Base-by-base conservation (phyloP, 2,329 filamentous ascomycete species). In the Colletotrichum spaethianum region DNA sequence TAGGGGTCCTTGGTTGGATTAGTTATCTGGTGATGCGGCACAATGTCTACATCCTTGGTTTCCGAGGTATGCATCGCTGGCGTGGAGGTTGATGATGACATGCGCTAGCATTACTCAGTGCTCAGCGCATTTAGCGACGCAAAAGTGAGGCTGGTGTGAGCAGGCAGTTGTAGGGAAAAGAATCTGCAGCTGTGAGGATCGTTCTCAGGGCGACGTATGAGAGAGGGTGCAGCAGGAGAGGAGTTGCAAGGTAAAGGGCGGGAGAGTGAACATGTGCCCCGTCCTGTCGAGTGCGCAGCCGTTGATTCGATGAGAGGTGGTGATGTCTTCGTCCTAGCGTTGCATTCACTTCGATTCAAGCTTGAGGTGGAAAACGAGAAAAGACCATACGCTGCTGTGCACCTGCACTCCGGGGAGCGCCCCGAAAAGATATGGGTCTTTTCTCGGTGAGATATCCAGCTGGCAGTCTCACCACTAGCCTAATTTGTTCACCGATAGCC, bases 61-160 rank as follows among this genome's bases (percentile, higher is more conserved):
- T 38, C 57, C 20, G 59, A 59, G 36, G 57, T n/a, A 46, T 68
- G 50, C 64, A 72, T 72, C n/a, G 18, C 56, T 52, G 48, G 11
- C 42, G 44, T 26, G 26, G 18, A 28, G 26, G 38, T 52, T 33
- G 23, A 42, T 33, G 59, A 2, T 23, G 9, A 28, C 16, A 38
- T 40, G 23, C 69, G 52, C 64, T 69, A 72, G 65, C 64, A 72
- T 63, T 72, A 69, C 64, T 63, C 38, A 23, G 26, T 46, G n/a
- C 18, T 23, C 26, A 16, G 57, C 42, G 69, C 62, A 52, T 56
- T 69, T 72, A 64, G 57, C 65, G 28, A 52, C 36, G 26, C 2
- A 46, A 46, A 59, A 72, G 57, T 57, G 59, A 69, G 57, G 69
- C 69, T 56, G 64, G 6, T 36, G 20, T 38, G 38, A 9, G 57